Evolutionary conservation across 2,329 filamentous ascomycete species (phyloP).

Genomic region (Ophiostoma ulmi): DNA sequence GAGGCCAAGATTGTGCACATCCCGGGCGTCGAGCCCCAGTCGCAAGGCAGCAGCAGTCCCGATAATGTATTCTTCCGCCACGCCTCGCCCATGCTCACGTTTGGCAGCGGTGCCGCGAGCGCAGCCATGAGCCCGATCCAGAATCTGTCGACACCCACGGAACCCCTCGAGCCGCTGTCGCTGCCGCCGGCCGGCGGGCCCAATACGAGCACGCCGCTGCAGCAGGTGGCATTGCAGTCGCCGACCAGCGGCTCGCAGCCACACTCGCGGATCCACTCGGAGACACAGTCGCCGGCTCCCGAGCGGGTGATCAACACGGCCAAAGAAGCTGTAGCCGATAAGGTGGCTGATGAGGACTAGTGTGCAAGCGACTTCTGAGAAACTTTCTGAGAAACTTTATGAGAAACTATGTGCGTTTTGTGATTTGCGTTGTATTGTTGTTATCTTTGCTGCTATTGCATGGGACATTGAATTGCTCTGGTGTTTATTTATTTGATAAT

Average conservation of each 20-base stretch:
- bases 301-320: slow-evolving; percentile 48
- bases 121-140: slow-evolving; percentile 43
- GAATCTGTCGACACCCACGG: slow-evolving; percentile 44
- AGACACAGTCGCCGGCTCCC: slow-evolving; percentile 32
- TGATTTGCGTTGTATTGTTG: not conserved
- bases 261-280: slow-evolving; percentile 4
- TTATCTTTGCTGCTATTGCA: not conserved
- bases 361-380: not conserved
- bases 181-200: slow-evolving; percentile 25
- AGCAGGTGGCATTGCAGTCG: not conserved
- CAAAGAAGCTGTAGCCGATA: slow-evolving; percentile 49
- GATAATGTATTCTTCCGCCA: slow-evolving; percentile 47
- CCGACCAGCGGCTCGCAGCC: slow-evolving; percentile 18
- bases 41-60: slow-evolving; percentile 24
- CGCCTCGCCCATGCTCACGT: slow-evolving; percentile 71
- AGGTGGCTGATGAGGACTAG: slow-evolving; percentile 49
- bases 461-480: not conserved
- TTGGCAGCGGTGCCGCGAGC: slow-evolving; percentile 62
- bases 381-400: too few species aligned
- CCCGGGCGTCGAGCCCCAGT: slow-evolving; percentile 50
- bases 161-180: slow-evolving; percentile 36
- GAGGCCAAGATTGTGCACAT: slow-evolving; percentile 88
- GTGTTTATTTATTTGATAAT: not conserved
- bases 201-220: not conserved
- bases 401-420: too few species aligned